phyloP scores from a whole-genome alignment of 148 eudicot species.

The Limonium bicolor region DNA sequence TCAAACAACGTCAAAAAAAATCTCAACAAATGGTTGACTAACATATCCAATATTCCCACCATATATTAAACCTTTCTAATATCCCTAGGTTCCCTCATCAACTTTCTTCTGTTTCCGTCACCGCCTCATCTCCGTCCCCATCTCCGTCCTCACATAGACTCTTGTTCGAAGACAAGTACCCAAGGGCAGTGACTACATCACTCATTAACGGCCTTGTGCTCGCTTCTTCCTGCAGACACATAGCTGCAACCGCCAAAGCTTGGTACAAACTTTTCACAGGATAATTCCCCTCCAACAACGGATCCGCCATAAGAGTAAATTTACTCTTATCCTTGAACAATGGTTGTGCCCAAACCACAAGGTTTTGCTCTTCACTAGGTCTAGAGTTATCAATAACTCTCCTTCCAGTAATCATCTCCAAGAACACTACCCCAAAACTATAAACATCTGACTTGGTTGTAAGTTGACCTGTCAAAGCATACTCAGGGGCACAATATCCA shows the following conservation, averaged over 20 bases:
- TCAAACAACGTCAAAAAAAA: no score
- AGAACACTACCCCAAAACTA: constrained; percentile 82
- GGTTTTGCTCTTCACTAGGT: constrained; percentile 57
- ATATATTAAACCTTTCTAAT: no score
- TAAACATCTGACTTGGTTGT: constrained; percentile 70
- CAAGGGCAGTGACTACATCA: constrained; percentile 69
- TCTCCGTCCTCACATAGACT: constrained; percentile 4
- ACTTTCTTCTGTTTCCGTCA: not conserved
- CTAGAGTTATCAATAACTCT: constrained; percentile 56
- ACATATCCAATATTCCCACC: no score
- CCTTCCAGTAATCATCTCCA: constrained; percentile 72
- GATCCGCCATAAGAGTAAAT: constrained; percentile 72
- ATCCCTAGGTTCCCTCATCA: no score
- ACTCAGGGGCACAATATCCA: constrained; percentile 87
- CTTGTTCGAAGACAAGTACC: constrained; percentile 23
- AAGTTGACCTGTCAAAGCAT: constrained; percentile 61
- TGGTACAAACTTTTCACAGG: constrained; percentile 58
- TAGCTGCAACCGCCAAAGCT: constrained; percentile 84
- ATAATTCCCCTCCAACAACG: constrained; percentile 40
- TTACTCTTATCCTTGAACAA: constrained; percentile 55
- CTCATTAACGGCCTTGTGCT: constrained; percentile 46
- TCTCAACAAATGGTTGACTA: no score
- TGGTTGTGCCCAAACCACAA: constrained; percentile 85
- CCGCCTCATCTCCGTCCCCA: constrained; percentile 2
- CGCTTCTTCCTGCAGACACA: constrained; percentile 89